Evolutionary conservation across 768 basidiomycete species (phyloP), one percentile per base, ranked within the genome.

Genomic region (Tricholomella constricta): DNA sequence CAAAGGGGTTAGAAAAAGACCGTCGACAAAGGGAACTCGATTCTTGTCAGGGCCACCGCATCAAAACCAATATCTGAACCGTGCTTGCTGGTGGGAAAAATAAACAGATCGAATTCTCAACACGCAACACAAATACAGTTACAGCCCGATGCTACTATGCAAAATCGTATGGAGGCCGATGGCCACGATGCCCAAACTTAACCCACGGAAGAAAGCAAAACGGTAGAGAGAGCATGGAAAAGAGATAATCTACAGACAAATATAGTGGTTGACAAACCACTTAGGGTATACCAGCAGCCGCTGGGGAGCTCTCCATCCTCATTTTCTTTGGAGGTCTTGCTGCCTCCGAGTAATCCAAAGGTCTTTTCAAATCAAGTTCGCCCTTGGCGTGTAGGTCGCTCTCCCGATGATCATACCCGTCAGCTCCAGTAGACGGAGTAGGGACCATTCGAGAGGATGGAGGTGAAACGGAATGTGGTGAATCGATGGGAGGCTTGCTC

Each of bases 301-400:
- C 68, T 45, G 72, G 71, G 53, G 74, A 64, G 62, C 76, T 75
- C 58, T 83, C 83, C 74, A 88, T 79, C 67, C 85, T 79, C 80
- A 89, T 83, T 79, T 85, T 87, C 82, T 89, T 89, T 57, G 75
- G 70, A 51, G 79, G 79, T 60, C 82, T 79, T 54, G 61, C 66
- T 53, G 72, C 63, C 51, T 82, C 84, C 51, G 77, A 58, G 59
- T 81, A 79, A 49, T 85, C 82, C 65, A 81, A 62, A 62, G 77
- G 74, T 68, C 84, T 73, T 74, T 86, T 87, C 69, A 84, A 63
- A 57, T 88, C 86, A 51, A 73, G 50, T 15, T 83, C 84, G 62
- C 75, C 73, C 25, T 79, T 71, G 56, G 74, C 71, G 54, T 75
- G 69, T 12, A 66, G 62, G 10, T 73, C 73, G 50, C 70, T 69